Evolutionary conservation across 352 stramenopile species (phyloP).

Genomic region (Phytophthora pseudosyringae): DNA sequence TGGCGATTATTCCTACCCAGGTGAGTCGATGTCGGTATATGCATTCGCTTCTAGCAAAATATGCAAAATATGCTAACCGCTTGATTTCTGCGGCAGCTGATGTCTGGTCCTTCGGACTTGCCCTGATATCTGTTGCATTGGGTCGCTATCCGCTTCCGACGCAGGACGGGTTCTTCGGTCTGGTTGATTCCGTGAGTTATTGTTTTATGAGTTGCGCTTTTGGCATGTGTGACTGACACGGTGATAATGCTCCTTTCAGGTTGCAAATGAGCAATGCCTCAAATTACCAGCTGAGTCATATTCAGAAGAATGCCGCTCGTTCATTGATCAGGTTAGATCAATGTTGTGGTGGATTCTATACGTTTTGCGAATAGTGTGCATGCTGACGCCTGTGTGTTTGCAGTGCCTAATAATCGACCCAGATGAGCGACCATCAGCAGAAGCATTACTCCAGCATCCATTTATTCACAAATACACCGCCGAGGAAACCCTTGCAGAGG

Average conservation of each 20-base stretch:
- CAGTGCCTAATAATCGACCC: conserved; percentile 79
- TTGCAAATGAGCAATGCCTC: conserved; percentile 80
- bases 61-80: conserved; percentile 4
- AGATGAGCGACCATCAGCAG: conserved; percentile 63
- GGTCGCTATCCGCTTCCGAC: conserved; percentile 86
- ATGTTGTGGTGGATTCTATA: background rate
- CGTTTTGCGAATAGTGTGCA: conserved; percentile 1
- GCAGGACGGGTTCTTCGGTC: conserved; percentile 88
- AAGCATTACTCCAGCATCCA: conserved; percentile 68
- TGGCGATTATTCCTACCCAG: conserved; percentile 90
- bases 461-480: conserved; percentile 74
- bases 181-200: conserved; percentile 78
- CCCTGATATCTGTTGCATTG: conserved; percentile 79
- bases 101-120: conserved; percentile 87
- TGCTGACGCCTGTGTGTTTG: conserved; percentile 3
- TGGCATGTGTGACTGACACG: conserved; percentile 2
- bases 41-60: background rate
- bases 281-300: conserved; percentile 68
- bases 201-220: background rate
- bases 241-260: conserved; percentile 35
- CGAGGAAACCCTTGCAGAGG: conserved; percentile 74
- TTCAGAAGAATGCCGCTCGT: conserved; percentile 74
- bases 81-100: conserved; percentile 49
- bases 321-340: conserved; percentile 63
- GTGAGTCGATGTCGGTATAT: conserved; percentile 25